Base-by-base conservation (phyloP, 129 eudicot genomes). In the Tanacetum coccineum region DNA sequence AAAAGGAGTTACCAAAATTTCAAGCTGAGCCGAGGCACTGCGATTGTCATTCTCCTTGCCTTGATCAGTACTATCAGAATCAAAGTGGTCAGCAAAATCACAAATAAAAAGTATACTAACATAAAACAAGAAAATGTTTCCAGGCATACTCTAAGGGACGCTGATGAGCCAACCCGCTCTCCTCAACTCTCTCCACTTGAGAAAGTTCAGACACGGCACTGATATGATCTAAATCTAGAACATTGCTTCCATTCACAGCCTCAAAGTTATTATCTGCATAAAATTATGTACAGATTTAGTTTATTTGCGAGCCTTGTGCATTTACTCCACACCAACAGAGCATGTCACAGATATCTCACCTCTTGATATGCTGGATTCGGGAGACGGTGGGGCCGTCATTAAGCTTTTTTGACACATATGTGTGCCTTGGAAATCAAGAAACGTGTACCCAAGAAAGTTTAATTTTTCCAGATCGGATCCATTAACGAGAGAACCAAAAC, bases 371-470 rank as follows among this genome's bases (percentile, higher is more conserved):
- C 61, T 73, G 39, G 87, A 77, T 48, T 62, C 79, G 8, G 78
- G 50, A 42, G 78, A 60, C 9, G 71, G 59, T 75, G 22, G 49
- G 21, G 17, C 59, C 46, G 36, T 75, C 59, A 47, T 66, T 36
- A 91, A 74, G 59, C 66, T 76, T 76, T 91, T 91, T 71, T 91
- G 98, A 88, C 98, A 91, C 89, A 91, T 62, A 7, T 76, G 53
- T 0, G 98, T 88, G 49, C 93, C 98, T 75, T 81, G 91, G 73
- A 91, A 91, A 76, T 85, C 87, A 66, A 88, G 89, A 82, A 91
- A 91, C 25, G 94, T 87, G 70, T 70, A 85, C 11, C 71, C 88
- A 66, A 85, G 72, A 74, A 81, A 82, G 7, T 83, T 75, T 64
- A 84, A 74, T 78, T 87, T 88, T 55, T 91, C n/a, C 88, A 3